Conservation (phyloP, 805 yeast genomes). For the Grigorovia yakushimaensis region DNA sequence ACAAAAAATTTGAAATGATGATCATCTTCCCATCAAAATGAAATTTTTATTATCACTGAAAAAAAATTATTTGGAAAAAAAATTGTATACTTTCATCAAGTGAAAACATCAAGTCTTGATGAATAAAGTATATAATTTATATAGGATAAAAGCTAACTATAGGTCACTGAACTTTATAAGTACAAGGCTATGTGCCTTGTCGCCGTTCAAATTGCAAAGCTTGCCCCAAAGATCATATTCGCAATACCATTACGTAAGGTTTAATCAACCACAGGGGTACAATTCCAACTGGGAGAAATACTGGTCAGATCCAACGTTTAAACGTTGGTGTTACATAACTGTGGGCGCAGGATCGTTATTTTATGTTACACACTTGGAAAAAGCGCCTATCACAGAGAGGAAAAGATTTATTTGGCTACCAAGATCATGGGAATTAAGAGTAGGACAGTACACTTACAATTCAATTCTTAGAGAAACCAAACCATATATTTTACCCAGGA, state of each 20-base stretch:
- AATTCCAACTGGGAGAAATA: background rate
- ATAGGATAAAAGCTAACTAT: background rate
- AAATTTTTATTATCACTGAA: too few species aligned
- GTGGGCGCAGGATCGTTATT: constrained; percentile 30
- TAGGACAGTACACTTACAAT: constrained; percentile 57
- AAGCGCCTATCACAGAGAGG: constrained; percentile 75
- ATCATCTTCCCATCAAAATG: too few species aligned
- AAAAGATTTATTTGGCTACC: constrained; percentile 64
- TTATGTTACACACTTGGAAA: constrained; percentile 50
- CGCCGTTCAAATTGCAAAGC: too few species aligned
- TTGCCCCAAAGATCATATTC: constrained; percentile 1
- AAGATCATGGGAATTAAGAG: constrained; percentile 46
- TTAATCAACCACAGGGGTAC: background rate
- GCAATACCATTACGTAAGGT: background rate
- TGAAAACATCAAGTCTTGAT: background rate
- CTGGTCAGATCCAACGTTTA: constrained; percentile 20
- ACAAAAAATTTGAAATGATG: too few species aligned
- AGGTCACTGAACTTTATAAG: background rate
- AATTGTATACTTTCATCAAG: background rate
- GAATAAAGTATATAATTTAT: background rate
- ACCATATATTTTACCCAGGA: constrained; percentile 45
- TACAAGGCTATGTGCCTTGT: too few species aligned
- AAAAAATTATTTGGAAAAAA: background rate
- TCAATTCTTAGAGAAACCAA: constrained; percentile 49
- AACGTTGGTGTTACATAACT: constrained; percentile 27